Evolutionary conservation across 352 stramenopile genomes (phyloP).

Genomic region (Albugo candida): DNA sequence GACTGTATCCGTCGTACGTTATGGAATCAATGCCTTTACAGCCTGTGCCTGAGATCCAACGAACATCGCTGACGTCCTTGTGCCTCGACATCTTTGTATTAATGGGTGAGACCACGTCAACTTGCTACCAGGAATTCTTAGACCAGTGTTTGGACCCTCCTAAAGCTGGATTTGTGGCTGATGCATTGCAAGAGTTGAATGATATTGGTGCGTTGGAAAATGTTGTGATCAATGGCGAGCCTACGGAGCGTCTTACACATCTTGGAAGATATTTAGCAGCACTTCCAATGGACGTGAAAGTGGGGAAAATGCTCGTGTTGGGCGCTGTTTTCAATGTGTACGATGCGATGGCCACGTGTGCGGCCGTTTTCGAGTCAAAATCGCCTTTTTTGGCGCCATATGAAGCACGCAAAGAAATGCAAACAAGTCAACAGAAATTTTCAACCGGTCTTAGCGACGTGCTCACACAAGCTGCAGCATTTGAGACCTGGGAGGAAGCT

Average conservation of each 20-base stretch:
- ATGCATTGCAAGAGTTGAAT: slow-evolving; percentile 81
- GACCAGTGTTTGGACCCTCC: slow-evolving; percentile 84
- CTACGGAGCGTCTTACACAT: slow-evolving; percentile 63
- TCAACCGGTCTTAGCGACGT: slow-evolving; percentile 38
- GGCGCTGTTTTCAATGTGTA: slow-evolving; percentile 86
- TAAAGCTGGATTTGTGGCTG: slow-evolving; percentile 59
- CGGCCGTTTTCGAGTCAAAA: slow-evolving; percentile 55
- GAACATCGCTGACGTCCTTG: slow-evolving; percentile 89
- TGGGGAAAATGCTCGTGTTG: slow-evolving; percentile 95
- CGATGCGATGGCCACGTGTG: slow-evolving; percentile 42
- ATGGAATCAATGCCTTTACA: slow-evolving; percentile 10
- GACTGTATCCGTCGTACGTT: slow-evolving; percentile 30
- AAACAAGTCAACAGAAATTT: slow-evolving; percentile 35
- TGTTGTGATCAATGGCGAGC: slow-evolving; percentile 13
- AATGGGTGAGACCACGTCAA: slow-evolving; percentile 24
- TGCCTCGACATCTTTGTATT: slow-evolving; percentile 91
- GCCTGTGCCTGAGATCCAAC: slow-evolving; percentile 86
- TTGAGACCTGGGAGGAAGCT: slow-evolving; percentile 25
- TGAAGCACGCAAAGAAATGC: slow-evolving; percentile 44
- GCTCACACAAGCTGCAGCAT: slow-evolving; percentile 61
- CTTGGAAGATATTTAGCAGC: slow-evolving; percentile 84
- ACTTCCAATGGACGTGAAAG: slow-evolving; percentile 90
- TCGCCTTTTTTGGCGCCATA: slow-evolving; percentile 70
- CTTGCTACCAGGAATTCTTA: slow-evolving; percentile 67
- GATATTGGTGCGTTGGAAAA: slow-evolving; percentile 70